These are phyloP conservation scores for Lathyrus aphaca DNA, from an alignment of 306 rosid species.

Conservation along the genomic window DNA sequence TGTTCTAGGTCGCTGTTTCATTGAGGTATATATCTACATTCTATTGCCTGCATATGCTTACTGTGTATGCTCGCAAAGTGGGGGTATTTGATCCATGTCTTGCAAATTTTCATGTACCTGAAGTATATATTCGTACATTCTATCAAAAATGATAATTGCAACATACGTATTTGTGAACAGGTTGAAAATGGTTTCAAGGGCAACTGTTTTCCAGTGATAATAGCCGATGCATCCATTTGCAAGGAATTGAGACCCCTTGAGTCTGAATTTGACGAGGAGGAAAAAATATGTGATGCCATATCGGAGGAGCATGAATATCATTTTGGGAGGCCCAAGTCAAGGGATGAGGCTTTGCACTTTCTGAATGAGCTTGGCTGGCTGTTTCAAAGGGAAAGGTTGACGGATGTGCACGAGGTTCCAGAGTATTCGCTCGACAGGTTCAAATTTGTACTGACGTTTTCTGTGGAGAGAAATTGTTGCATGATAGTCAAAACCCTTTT, in stretches of 20 bases:
- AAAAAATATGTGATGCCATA: slow-evolving; percentile 49
- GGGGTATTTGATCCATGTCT: not conserved
- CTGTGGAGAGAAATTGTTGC: slow-evolving; percentile 77
- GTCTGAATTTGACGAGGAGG: slow-evolving; percentile 61
- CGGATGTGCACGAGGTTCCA: slow-evolving; percentile 50
- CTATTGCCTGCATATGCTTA: not conserved
- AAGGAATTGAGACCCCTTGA: slow-evolving; percentile 72
- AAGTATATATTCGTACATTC: not conserved
- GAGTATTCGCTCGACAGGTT: slow-evolving; percentile 65
- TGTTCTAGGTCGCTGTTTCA: slow-evolving; percentile 79
- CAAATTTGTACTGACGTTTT: slow-evolving; percentile 73
- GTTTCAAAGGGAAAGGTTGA: slow-evolving; percentile 66
- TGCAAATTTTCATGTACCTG: not conserved
- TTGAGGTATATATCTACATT: slow-evolving; percentile 62
- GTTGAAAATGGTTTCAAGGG: slow-evolving; percentile 93
- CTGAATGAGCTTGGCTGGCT: slow-evolving; percentile 95
- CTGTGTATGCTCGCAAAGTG: not conserved
- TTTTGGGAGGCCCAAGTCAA: slow-evolving; percentile 59
- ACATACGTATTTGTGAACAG: slow-evolving; percentile 49
- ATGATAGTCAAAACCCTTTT: slow-evolving; percentile 68
- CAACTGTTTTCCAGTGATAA: slow-evolving; percentile 76
- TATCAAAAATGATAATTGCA: not conserved
- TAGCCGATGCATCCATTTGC: slow-evolving; percentile 81
- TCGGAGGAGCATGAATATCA: slow-evolving; percentile 55
- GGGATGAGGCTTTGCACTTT: slow-evolving; percentile 76